These are phyloP conservation scores for Aspergillus hortae DNA, from an alignment of 2,329 filamentous ascomycete species.

Conservation along the genomic window DNA sequence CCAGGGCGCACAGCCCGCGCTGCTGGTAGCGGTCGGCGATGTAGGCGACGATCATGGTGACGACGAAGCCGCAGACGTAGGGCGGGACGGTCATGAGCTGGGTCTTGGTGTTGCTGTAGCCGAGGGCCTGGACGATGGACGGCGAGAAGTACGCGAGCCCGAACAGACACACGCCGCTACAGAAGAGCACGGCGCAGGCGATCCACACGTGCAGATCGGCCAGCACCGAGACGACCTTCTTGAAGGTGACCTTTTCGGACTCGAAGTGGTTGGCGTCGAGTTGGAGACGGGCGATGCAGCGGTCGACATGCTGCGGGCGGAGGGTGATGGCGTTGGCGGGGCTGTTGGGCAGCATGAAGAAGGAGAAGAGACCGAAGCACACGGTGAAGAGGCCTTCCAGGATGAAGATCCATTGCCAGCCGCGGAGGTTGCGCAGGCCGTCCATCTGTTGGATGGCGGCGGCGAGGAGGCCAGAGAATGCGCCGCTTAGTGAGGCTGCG, in stretches of 20 bases:
- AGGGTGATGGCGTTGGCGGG: slow-evolving; percentile 59
- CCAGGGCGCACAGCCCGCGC: slow-evolving; percentile 24
- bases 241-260: slow-evolving; percentile 7
- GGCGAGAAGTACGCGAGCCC: slow-evolving; percentile 22
- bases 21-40: slow-evolving; percentile 25
- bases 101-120: slow-evolving; percentile 22
- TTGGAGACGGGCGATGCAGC: slow-evolving; percentile 6
- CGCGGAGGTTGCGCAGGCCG: slow-evolving; percentile 38
- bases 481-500: slow-evolving; percentile 33
- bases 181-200: slow-evolving; percentile 7
- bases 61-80: slow-evolving; percentile 21
- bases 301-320: slow-evolving; percentile 42
- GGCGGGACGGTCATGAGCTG: slow-evolving; percentile 33
- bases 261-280: slow-evolving; percentile 13
- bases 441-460: slow-evolving; percentile 44
- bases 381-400: slow-evolving; percentile 42
- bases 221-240: slow-evolving; percentile 7
- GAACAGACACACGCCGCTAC: slow-evolving; percentile 13
- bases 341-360: slow-evolving; percentile 61
- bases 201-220: slow-evolving; percentile 12
- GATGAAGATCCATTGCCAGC: slow-evolving; percentile 30
- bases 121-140: slow-evolving; percentile 27
- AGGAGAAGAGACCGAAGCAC: slow-evolving; percentile 46
- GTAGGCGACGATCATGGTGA: slow-evolving; percentile 23
- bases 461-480: slow-evolving; percentile 49